phyloP scores from a whole-genome alignment of 352 stramenopile genomes.

The Blastocystis sp. region DNA sequence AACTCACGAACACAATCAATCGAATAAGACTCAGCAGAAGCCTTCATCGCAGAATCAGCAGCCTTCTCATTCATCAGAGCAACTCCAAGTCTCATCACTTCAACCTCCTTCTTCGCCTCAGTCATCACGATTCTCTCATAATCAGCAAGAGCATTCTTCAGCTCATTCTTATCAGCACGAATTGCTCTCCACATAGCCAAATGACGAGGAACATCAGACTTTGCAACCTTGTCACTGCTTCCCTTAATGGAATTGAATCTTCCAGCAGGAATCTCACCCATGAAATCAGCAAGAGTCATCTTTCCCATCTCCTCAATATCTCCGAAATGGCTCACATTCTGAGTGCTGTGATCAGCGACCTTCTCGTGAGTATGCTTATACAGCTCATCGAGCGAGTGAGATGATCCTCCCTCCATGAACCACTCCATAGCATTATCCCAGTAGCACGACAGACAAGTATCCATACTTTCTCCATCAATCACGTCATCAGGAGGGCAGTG shows the following conservation, averaged over 20 bases:
- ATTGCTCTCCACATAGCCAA: conserved; percentile 56
- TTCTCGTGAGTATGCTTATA: conserved; percentile 24
- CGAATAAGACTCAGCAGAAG: conserved; percentile 34
- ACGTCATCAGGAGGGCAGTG: conserved; percentile 65
- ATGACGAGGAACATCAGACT: conserved; percentile 34
- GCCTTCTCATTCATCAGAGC: conserved; percentile 52
- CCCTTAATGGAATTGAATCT: not conserved
- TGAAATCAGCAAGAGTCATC: not conserved
- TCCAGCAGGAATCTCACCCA: conserved; percentile 28
- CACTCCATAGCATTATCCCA: conserved; percentile 55
- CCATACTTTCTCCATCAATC: conserved; percentile 48
- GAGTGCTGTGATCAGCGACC: not conserved
- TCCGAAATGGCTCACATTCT: conserved; percentile 42
- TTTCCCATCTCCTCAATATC: conserved; percentile 42
- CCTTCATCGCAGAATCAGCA: conserved; percentile 3
- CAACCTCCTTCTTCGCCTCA: conserved; percentile 51
- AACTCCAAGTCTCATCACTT: conserved; percentile 51
- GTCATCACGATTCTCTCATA: not conserved
- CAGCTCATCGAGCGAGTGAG: conserved; percentile 36
- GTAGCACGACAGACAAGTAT: conserved; percentile 45
- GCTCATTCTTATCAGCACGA: conserved; percentile 22
- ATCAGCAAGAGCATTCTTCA: not conserved
- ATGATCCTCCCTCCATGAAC: conserved; percentile 29
- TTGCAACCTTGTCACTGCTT: not conserved
- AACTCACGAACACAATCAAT: not conserved